phyloP scores from a whole-genome alignment of 306 rosid species.

The Malus asiatica region DNA sequence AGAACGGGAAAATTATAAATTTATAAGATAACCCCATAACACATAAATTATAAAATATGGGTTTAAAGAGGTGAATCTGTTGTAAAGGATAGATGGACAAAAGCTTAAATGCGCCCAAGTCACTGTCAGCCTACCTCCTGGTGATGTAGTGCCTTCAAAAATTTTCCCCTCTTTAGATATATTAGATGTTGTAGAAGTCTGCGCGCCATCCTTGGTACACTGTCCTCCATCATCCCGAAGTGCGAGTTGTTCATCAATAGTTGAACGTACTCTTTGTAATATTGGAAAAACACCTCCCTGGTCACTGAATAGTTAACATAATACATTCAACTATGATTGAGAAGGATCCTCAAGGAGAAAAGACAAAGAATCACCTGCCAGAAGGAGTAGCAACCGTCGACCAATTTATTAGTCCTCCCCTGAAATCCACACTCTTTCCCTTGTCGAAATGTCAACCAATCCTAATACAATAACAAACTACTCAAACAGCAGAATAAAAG shows the following conservation, averaged over 20 bases:
- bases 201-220: constrained; percentile 8
- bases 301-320: constrained; percentile 6
- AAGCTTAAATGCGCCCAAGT: background rate
- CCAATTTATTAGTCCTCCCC: constrained; percentile 95
- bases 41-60: background rate
- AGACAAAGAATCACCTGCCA: constrained; percentile 65
- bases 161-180: constrained; percentile 14
- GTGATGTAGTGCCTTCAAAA: constrained; percentile 28
- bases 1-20: constrained; percentile 12
- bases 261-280: constrained; percentile 54
- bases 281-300: constrained; percentile 83
- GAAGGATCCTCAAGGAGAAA: constrained; percentile 9
- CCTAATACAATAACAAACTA: constrained; percentile 38
- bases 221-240: background rate
- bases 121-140: constrained; percentile 29
- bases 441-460: constrained; percentile 86
- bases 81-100: background rate
- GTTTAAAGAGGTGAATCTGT: background rate
- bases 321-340: constrained; percentile 24
- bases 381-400: constrained; percentile 95
- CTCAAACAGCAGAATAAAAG: background rate
- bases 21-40: background rate
- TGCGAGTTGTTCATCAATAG: constrained; percentile 38
- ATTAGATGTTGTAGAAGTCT: constrained; percentile 19
- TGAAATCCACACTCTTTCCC: constrained; percentile 88